These are phyloP conservation scores for Cinnamomum chago DNA, from an alignment of 164 flowering plant genomes.

Conservation along the genomic window DNA sequence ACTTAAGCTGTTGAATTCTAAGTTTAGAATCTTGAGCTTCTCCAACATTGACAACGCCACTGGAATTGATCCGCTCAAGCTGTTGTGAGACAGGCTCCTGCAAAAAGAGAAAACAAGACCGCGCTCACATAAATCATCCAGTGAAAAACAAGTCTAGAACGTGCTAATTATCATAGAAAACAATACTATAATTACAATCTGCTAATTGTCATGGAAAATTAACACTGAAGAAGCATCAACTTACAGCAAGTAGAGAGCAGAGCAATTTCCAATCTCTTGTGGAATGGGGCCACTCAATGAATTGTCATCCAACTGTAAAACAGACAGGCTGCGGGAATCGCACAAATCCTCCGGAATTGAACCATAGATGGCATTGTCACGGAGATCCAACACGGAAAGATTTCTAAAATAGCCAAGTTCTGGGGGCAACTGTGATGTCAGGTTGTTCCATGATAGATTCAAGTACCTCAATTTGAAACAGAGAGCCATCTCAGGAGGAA, in stretches of 20 bases:
- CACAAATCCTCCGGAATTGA: conserved; percentile 71
- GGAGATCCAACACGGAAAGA: conserved; percentile 67
- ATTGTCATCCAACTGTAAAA: conserved; percentile 84
- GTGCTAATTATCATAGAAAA: neutral
- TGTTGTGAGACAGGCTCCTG: conserved; percentile 91
- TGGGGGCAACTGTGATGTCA: conserved; percentile 56
- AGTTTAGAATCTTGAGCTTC: conserved; percentile 67
- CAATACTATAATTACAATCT: neutral
- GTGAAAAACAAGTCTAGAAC: neutral
- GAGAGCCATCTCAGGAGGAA: conserved; percentile 80
- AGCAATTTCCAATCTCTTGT: conserved; percentile 77
- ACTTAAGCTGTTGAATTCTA: conserved; percentile 63
- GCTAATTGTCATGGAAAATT: neutral
- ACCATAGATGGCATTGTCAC: conserved; percentile 50
- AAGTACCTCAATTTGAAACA: conserved; percentile 60
- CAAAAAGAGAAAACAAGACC: conserved; percentile 7
- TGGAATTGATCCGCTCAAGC: conserved; percentile 63
- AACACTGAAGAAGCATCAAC: conserved; percentile 17
- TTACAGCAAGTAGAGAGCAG: conserved; percentile 78
- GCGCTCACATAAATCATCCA: too few species aligned
- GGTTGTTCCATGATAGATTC: conserved; percentile 81
- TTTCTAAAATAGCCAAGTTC: conserved; percentile 68
- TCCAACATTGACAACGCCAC: conserved; percentile 48
- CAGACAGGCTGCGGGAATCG: conserved; percentile 51
- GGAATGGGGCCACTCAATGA: conserved; percentile 64